Evolutionary conservation across 345 rosid genomes (phyloP).

Genomic region (Aquilaria sinensis): DNA sequence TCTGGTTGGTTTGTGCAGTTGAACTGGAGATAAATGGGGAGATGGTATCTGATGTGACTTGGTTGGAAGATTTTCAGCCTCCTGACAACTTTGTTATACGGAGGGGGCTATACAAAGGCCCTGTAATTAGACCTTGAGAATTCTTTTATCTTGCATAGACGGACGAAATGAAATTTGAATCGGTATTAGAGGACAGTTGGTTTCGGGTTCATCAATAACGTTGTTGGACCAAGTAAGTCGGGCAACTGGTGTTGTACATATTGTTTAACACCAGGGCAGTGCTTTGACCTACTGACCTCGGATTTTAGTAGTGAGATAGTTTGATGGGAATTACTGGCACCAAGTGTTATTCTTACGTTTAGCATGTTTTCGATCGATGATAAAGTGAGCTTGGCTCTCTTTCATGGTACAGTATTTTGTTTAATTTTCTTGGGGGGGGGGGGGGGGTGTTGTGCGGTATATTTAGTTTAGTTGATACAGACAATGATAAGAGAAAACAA

Average conservation of each 20-base stretch:
- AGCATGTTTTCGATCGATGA: constrained; percentile 2
- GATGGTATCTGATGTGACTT: constrained; percentile 41
- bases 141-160: constrained; percentile 10
- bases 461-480: not conserved
- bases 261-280: constrained; percentile 11
- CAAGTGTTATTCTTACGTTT: constrained; percentile 6
- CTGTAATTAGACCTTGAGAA: constrained; percentile 61
- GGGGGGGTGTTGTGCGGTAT: not conserved
- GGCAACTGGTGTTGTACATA: constrained; percentile 31
- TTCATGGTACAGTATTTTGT: not conserved
- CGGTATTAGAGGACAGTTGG: constrained; percentile 7
- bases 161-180: not conserved
- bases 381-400: constrained; percentile 6
- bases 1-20: constrained; percentile 32
- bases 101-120: constrained; percentile 68
- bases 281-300: constrained; percentile 20
- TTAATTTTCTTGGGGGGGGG: too few relatives aligned
- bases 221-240: constrained; percentile 16
- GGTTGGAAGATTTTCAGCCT: constrained; percentile 85
- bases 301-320: constrained; percentile 19
- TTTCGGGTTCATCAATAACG: constrained; percentile 11
- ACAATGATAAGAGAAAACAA: too few relatives aligned
- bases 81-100: constrained; percentile 75
- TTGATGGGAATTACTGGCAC: constrained; percentile 4
- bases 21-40: constrained; percentile 53